Evolutionary conservation across 495 filamentous ascomycete genomes (phyloP).

Genomic region (Cryomyces minteri): DNA sequence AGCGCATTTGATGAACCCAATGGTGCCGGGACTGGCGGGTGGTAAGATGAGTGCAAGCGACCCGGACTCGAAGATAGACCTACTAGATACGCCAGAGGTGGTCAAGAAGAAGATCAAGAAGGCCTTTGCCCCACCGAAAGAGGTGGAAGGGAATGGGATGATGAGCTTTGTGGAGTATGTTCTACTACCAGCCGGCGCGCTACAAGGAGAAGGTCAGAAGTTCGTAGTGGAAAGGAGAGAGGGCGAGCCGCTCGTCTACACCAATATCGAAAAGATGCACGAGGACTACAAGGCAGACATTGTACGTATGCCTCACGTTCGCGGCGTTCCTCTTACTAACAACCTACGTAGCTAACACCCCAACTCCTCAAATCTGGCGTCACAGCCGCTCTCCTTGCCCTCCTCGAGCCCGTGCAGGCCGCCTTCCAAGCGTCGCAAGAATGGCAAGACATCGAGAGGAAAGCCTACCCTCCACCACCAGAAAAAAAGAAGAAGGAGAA

Average conservation of each 20-base stretch:
- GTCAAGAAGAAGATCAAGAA: constrained; percentile 71
- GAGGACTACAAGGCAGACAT: constrained; percentile 66
- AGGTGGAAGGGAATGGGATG: constrained; percentile 71
- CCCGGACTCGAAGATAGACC: constrained; percentile 72
- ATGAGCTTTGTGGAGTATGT: constrained; percentile 71
- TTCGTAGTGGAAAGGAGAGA: constrained; percentile 42
- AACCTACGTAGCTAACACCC: constrained; percentile 45
- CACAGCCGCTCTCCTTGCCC: constrained; percentile 41
- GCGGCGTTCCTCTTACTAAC: constrained; percentile 2
- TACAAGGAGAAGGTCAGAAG: constrained; percentile 33
- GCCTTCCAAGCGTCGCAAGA: constrained; percentile 50
- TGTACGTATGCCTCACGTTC: constrained; percentile 29
- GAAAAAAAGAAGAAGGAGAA: constrained; percentile 43
- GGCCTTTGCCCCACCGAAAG: constrained; percentile 52
- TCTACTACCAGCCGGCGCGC: constrained; percentile 47
- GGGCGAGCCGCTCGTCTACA: constrained; percentile 60
- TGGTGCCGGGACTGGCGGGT: constrained; percentile 69
- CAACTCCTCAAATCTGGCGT: constrained; percentile 39
- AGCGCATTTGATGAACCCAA: constrained; percentile 77
- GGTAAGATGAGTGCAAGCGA: constrained; percentile 55
- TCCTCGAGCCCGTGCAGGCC: constrained; percentile 58
- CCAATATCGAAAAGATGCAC: constrained; percentile 45
- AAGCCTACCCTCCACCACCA: constrained; percentile 63
- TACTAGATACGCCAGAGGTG: constrained; percentile 56
- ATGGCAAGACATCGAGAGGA: constrained; percentile 63